Evolutionary conservation across 495 filamentous ascomycete genomes (phyloP), one percentile per base, ranked within the genome.

Genomic region (Aspergillus kassunensis): DNA sequence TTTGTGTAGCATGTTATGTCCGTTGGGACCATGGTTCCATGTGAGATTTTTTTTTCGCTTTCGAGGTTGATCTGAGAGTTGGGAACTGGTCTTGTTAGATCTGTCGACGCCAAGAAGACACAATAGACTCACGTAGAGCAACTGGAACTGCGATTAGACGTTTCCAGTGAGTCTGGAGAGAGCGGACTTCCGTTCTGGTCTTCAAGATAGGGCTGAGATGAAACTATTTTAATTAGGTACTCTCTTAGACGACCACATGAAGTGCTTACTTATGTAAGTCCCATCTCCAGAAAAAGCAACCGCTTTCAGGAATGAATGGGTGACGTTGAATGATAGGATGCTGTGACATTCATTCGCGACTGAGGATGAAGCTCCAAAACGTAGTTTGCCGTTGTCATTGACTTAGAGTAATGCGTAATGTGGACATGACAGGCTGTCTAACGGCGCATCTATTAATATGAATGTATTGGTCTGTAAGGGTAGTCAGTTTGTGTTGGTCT

Each of bases 341-440:
- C 47, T 54, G 31, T 74, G 63, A 12, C 58, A 63, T 35, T 60
- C 67, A 20, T 63, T 54, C 2, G 61, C 63, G 16, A 73, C 60
- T 10, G 70, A 73, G 0, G 54, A 59, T 10, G 70, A 73, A 5
- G 68, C 58, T 50, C 67, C 61, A 24, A 70, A 66, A 16, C 67
- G 63, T 9, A 73, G 59, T 39, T 70, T 69, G 7, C 68, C 70
- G 39, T 57, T 49, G 25, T 62, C 53, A 43, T 71, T 67, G 34
- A 73, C 61, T 35, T 73, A 73, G 34, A 73, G 69, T 11, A 73
- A 54, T 34, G 70, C 70, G 57, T 65, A 73, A 42, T 73, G 70
- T 4, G 62, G 53, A 46, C 53, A 69, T 4, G 49, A 44, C 36
- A 55, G 46, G 11, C 56, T 62, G 19, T 62, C 56, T 19, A 53